Evolutionary conservation across 345 rosid species (phyloP).

Genomic region (Salix arbutifolia): DNA sequence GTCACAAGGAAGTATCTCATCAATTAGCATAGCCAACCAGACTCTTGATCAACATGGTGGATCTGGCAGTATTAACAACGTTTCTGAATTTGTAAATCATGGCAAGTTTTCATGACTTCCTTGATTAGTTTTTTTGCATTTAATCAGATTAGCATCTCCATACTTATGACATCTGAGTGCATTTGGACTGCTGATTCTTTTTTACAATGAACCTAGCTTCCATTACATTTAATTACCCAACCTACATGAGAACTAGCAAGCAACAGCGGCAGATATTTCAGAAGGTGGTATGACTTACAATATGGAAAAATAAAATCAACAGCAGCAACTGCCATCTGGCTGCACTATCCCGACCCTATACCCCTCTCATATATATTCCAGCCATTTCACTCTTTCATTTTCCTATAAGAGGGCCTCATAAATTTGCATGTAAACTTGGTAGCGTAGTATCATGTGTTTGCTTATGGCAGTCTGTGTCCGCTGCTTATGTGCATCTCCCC

Average conservation of each 20-base stretch:
- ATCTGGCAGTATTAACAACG: conserved; percentile 30
- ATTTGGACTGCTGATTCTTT: not conserved
- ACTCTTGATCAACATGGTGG: conserved; percentile 20
- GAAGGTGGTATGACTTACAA: not conserved
- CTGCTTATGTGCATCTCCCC: not conserved
- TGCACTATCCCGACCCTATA: not conserved
- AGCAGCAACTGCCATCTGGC: not conserved
- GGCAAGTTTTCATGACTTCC: conserved; percentile 37
- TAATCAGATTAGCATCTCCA: not conserved
- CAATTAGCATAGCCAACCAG: conserved; percentile 22
- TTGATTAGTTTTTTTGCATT: not conserved
- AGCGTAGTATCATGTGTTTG: not conserved
- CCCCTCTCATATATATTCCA: not conserved
- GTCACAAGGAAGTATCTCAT: conserved; percentile 33
- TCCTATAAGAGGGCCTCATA: not conserved
- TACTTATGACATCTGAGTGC: not conserved
- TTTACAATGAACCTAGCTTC: not conserved
- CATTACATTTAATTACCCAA: not conserved
- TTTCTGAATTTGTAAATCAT: conserved; percentile 65
- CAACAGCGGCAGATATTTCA: no score
- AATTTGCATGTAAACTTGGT: not conserved
- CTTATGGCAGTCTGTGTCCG: not conserved
- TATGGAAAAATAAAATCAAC: not conserved
- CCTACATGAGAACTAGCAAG: no score
- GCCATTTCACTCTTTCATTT: not conserved